Conservation (phyloP, 805 yeast species). For the Metschnikowia matae region DNA sequence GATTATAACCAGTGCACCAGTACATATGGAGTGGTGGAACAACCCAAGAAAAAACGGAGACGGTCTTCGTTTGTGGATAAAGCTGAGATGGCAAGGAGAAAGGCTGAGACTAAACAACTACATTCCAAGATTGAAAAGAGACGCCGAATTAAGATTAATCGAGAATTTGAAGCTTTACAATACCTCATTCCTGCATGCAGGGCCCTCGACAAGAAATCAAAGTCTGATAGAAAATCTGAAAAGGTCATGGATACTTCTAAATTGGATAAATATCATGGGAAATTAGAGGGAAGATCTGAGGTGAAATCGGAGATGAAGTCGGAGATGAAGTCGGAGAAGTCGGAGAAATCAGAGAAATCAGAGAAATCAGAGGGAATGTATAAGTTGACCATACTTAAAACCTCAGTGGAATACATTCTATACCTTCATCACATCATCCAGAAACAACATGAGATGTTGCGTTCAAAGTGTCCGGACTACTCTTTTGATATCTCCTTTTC, state of each 20-base stretch:
- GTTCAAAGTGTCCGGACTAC: slow-evolving; percentile 23
- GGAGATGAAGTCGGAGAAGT: too few relatives aligned
- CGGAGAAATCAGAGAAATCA: too few relatives aligned
- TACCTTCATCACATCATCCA: slow-evolving; percentile 60
- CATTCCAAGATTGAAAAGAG: slow-evolving; percentile 80
- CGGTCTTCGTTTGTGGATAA: slow-evolving; percentile 36
- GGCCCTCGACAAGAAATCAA: slow-evolving; percentile 27
- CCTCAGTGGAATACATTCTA: slow-evolving; percentile 76
- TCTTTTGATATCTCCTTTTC: slow-evolving; percentile 47
- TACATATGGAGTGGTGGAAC: slow-evolving; percentile 5
- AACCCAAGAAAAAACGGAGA: slow-evolving; percentile 34
- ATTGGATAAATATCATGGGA: too few relatives aligned
- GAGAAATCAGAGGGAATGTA: slow-evolving; percentile 61
- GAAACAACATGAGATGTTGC: slow-evolving; percentile 45
- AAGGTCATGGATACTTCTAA: too few relatives aligned
- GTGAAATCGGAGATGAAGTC: too few relatives aligned
- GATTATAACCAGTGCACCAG: slow-evolving; percentile 22
- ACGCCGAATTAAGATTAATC: slow-evolving; percentile 71
- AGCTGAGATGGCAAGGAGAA: slow-evolving; percentile 39
- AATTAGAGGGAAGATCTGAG: too few relatives aligned
- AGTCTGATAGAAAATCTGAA: too few relatives aligned
- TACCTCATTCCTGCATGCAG: slow-evolving; percentile 77
- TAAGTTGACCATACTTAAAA: slow-evolving; percentile 73
- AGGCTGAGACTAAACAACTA: slow-evolving; percentile 40
- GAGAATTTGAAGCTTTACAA: slow-evolving; percentile 79